Conservation (phyloP, 2,329 filamentous ascomycete species). For the Hirsutella rhossiliensis region DNA sequence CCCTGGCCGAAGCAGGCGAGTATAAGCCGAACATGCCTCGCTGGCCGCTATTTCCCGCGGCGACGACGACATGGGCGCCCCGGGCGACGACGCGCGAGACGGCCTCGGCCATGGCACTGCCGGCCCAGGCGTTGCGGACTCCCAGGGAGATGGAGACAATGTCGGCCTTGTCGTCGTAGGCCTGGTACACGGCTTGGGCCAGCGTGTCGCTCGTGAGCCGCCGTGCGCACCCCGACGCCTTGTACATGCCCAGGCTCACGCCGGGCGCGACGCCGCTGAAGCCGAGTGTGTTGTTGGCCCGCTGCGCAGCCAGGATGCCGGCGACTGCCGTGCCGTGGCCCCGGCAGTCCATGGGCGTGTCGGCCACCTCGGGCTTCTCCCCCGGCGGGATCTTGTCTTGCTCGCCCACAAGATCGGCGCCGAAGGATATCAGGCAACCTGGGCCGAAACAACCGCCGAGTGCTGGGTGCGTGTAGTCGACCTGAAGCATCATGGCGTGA, state of each 20-base stretch:
- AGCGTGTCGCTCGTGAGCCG: slow-evolving; percentile 39
- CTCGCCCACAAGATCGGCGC: slow-evolving; percentile 31
- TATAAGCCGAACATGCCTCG: neutral
- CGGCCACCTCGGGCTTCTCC: slow-evolving; percentile 30
- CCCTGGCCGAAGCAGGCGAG: neutral
- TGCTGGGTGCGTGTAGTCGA: slow-evolving; percentile 51
- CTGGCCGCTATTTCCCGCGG: neutral
- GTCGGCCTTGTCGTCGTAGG: slow-evolving; percentile 44
- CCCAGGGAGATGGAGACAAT: slow-evolving; percentile 37
- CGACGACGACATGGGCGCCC: neutral
- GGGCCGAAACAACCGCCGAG: slow-evolving; percentile 52
- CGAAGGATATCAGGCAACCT: slow-evolving; percentile 45
- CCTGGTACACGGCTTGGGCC: slow-evolving; percentile 45
- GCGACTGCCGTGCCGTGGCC: slow-evolving; percentile 51
- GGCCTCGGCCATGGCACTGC: neutral
- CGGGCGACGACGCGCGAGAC: neutral
- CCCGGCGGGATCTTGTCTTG: slow-evolving; percentile 14
- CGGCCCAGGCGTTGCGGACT: neutral
- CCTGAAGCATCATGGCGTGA: slow-evolving; percentile 13
- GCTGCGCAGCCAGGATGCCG: slow-evolving; percentile 48
- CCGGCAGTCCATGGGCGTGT: slow-evolving; percentile 40
- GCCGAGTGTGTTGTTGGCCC: slow-evolving; percentile 27
- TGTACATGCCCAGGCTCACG: slow-evolving; percentile 42
- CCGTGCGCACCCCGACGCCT: slow-evolving; percentile 42
- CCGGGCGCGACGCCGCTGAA: slow-evolving; percentile 46